Percentiles rank a stretch among this genome's conserved stretches.
phyloP scores from a whole-genome alignment of 768 basidiomycete species.

The Leucogyrophana mollusca region DNA sequence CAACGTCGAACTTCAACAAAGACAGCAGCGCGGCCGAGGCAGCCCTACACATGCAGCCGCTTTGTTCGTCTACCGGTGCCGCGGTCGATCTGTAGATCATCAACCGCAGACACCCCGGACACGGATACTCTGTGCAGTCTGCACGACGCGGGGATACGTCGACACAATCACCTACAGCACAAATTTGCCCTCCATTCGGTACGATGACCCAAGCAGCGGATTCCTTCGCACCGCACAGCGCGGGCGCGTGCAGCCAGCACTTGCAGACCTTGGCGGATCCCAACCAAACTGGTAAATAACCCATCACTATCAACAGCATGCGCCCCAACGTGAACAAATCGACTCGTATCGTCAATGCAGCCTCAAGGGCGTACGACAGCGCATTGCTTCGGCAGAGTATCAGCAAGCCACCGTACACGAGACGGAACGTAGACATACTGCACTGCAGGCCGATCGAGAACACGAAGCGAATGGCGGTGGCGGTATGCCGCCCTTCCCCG shows the following conservation, averaged over 20 bases:
- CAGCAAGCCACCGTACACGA: background rate
- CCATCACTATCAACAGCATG: background rate
- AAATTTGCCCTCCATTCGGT: constrained; percentile 2
- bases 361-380: constrained; percentile 73
- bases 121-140: constrained; percentile 38
- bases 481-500: constrained; percentile 69
- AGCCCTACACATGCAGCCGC: too few species aligned
- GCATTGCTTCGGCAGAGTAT: constrained; percentile 47
- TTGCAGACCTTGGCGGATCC: constrained; percentile 83
- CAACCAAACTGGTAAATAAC: constrained; percentile 65
- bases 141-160: constrained; percentile 68
- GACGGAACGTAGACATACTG: constrained; percentile 42
- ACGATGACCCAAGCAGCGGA: constrained; percentile 1
- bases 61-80: too few species aligned
- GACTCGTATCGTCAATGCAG: constrained; percentile 82
- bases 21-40: too few species aligned
- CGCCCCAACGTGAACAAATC: background rate
- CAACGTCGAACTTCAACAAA: too few species aligned
- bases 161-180: constrained; percentile 55
- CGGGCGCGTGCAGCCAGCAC: constrained; percentile 73
- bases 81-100: too few species aligned
- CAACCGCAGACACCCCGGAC: too few species aligned
- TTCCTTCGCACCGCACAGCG: constrained; percentile 55
- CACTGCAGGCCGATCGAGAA: constrained; percentile 78
- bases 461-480: constrained; percentile 72